phyloP scores from a whole-genome alignment of 2,329 filamentous ascomycete species.

The Neonectria punicea region DNA sequence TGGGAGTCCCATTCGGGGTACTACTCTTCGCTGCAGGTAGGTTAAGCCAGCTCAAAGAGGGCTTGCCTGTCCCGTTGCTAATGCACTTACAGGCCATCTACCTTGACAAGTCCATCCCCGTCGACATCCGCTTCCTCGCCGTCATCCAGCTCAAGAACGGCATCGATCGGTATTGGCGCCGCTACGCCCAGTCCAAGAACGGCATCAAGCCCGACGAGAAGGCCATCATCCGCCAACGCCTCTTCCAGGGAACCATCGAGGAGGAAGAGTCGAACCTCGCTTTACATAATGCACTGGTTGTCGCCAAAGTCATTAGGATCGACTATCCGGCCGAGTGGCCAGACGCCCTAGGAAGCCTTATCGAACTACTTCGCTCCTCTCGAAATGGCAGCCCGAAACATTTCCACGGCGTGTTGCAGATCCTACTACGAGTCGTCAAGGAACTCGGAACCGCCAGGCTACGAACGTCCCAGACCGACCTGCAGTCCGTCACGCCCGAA shows the following conservation, averaged over 20 bases:
- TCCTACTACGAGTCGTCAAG: constrained; percentile 88
- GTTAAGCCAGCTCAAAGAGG: constrained; percentile 9
- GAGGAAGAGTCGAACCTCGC: constrained; percentile 82
- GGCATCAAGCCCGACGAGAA: constrained; percentile 82
- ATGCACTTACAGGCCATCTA: constrained; percentile 73
- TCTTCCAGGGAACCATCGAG: constrained; percentile 80
- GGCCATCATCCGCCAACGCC: constrained; percentile 75
- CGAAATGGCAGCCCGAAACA: constrained; percentile 68
- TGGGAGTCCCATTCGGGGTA: constrained; percentile 77
- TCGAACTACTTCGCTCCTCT: constrained; percentile 68
- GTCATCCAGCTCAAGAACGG: constrained; percentile 97
- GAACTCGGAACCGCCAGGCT: constrained; percentile 86
- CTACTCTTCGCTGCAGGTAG: constrained; percentile 75
- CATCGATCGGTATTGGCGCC: constrained; percentile 92
- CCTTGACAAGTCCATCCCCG: constrained; percentile 79
- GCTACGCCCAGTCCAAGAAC: constrained; percentile 65
- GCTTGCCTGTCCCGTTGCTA: constrained; percentile 17
- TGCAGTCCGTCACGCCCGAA: constrained; percentile 84
- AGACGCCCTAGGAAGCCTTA: constrained; percentile 68
- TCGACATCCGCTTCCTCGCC: constrained; percentile 85
- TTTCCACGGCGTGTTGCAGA: constrained; percentile 77
- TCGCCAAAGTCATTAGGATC: constrained; percentile 87
- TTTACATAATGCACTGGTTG: constrained; percentile 86
- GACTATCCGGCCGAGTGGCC: constrained; percentile 92
- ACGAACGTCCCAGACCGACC: constrained; percentile 76